phyloP scores from a whole-genome alignment of 208 protist genomes.

The Borovskyia barvae region DNA sequence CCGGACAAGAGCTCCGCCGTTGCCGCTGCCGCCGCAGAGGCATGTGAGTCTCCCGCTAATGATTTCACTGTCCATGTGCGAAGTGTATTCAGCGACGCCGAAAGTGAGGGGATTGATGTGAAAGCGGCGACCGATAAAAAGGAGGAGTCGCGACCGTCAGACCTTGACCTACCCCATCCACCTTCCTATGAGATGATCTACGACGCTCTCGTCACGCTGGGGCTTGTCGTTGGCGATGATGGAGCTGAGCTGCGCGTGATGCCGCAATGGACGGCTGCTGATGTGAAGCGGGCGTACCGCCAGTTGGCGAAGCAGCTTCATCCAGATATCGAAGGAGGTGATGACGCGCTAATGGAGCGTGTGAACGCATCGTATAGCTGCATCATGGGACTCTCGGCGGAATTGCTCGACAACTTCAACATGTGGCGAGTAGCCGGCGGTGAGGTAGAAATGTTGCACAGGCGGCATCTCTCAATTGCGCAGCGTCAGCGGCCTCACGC shows the following conservation, averaged over 20 bases:
- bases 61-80: too few species aligned
- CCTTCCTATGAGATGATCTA: constrained; percentile 18
- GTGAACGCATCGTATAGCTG: constrained; percentile 38
- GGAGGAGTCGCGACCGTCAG: too few species aligned
- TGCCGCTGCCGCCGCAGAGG: too few species aligned
- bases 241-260: too few species aligned
- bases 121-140: too few species aligned
- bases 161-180: too few species aligned
- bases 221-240: constrained; percentile 15
- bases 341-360: constrained; percentile 34
- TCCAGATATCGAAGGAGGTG: constrained; percentile 36
- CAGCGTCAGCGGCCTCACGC: not conserved
- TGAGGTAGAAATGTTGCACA: constrained; percentile 21
- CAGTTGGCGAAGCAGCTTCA: constrained; percentile 31
- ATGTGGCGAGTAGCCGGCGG: constrained; percentile 24
- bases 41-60: too few species aligned
- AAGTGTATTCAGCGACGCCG: too few species aligned
- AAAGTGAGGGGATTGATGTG: too few species aligned
- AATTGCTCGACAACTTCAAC: constrained; percentile 12
- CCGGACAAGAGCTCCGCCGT: too few species aligned
- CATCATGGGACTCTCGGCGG: constrained; percentile 9
- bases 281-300: constrained; percentile 46
- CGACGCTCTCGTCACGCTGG: constrained; percentile 18
- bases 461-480: not conserved
- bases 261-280: constrained; percentile 20